These are phyloP conservation scores for Bremia lactucae DNA, from an alignment of 352 stramenopile genomes.

Conservation along the genomic window DNA sequence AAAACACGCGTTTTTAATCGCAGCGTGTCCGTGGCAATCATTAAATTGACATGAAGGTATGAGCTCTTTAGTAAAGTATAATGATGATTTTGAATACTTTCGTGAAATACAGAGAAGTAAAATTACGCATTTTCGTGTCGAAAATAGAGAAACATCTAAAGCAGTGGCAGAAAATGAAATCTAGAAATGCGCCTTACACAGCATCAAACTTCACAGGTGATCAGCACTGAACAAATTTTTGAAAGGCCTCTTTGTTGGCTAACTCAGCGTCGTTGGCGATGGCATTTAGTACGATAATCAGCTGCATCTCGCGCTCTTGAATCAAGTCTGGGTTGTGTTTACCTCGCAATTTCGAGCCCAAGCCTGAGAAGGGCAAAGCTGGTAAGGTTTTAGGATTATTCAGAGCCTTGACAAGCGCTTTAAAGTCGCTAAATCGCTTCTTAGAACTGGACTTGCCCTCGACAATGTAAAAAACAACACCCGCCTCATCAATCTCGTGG, in stretches of 20 bases:
- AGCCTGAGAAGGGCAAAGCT: slow-evolving; percentile 33
- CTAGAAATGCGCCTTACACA: no score
- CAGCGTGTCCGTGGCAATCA: no score
- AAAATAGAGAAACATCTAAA: no score
- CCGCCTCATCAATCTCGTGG: slow-evolving; percentile 48
- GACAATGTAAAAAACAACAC: slow-evolving; percentile 64
- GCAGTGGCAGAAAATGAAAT: no score
- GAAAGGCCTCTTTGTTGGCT: slow-evolving; percentile 36
- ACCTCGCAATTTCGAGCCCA: slow-evolving; percentile 40
- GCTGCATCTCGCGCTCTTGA: slow-evolving; percentile 46
- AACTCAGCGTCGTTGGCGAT: slow-evolving; percentile 42
- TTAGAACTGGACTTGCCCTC: slow-evolving; percentile 34
- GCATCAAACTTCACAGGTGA: no score
- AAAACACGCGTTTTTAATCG: no score
- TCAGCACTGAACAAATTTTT: slow-evolving; percentile 34
- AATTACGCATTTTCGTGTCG: no score
- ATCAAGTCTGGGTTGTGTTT: slow-evolving; percentile 54
- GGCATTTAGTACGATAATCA: slow-evolving; percentile 55
- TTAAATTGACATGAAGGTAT: no score
- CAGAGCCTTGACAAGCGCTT: slow-evolving; percentile 43
- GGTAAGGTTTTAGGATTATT: slow-evolving; percentile 28
- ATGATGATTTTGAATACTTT: no score
- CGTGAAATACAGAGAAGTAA: no score
- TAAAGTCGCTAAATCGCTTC: slow-evolving; percentile 80
- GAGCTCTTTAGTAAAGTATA: no score